Conservation (phyloP, 192 early-diverging fungal species). For the Coemansia aciculifera region DNA sequence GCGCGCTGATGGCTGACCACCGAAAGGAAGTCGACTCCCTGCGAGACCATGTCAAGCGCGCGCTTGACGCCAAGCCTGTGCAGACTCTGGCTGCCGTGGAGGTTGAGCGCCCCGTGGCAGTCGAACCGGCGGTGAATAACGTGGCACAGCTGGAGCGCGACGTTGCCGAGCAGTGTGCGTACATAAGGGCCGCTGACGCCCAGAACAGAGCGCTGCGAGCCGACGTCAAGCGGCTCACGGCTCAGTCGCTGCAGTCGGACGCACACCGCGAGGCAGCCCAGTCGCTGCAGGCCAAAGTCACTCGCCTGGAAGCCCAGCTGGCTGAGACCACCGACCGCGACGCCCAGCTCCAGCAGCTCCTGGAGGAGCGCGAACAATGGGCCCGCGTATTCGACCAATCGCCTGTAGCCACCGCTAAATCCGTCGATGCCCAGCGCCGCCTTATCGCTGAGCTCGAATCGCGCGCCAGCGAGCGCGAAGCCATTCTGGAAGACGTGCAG, state of each 20-base stretch:
- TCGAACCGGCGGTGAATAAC: constrained; percentile 17
- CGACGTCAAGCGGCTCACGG: constrained; percentile 49
- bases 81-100: background rate
- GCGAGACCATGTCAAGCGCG: background rate
- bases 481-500: constrained; percentile 11
- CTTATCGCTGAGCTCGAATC: constrained; percentile 7
- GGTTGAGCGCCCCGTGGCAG: background rate
- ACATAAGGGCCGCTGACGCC: constrained; percentile 54
- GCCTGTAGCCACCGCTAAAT: constrained; percentile 32
- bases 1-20: background rate
- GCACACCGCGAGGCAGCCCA: constrained; percentile 38
- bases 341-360: constrained; percentile 43
- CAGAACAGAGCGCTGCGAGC: constrained; percentile 60
- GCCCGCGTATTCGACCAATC: constrained; percentile 39
- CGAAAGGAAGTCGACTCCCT: background rate
- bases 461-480: constrained; percentile 16
- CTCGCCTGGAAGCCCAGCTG: constrained; percentile 55
- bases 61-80: constrained; percentile 1
- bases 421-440: constrained; percentile 27
- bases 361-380: constrained; percentile 53
- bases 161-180: constrained; percentile 58
- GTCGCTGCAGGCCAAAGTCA: constrained; percentile 59
- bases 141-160: constrained; percentile 52
- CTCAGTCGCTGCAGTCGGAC: constrained; percentile 53
- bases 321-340: constrained; percentile 32